A percentile compares a stretch with the other conserved stretches of the same genome.
Evolutionary conservation across 768 basidiomycete species (phyloP).

Genomic region (Lentinula aciculospora): DNA sequence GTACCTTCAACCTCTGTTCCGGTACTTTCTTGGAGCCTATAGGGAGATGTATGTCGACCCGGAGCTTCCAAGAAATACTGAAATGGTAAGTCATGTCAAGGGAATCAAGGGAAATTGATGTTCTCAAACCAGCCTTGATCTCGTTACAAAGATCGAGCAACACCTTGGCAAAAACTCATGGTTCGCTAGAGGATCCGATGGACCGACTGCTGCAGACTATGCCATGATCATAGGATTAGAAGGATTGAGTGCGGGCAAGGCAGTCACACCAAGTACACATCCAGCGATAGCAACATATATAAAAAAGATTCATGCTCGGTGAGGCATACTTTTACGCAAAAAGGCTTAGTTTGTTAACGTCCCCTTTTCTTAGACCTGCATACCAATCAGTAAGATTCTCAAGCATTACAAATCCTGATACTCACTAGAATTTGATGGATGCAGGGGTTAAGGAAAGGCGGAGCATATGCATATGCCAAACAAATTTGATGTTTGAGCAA

Average conservation of each 20-base stretch:
- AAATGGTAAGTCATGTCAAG: not conserved
- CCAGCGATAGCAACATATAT: not conserved
- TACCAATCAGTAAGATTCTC: not conserved
- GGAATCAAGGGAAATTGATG: too few relatives aligned
- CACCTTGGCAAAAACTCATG: slow-evolving; percentile 1
- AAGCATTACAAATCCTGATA: not conserved
- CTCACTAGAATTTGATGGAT: not conserved
- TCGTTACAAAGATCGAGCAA: not conserved
- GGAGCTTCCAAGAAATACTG: not conserved
- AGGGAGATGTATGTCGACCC: not conserved
- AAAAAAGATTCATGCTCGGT: slow-evolving; percentile 3
- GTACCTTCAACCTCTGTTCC: not conserved
- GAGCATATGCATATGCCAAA: not conserved
- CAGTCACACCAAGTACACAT: not conserved
- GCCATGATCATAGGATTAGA: slow-evolving; percentile 2
- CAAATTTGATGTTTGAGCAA: not conserved
- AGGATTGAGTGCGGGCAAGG: not conserved
- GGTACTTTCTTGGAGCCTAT: not conserved
- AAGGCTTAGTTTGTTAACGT: too few relatives aligned
- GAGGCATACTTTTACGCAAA: not conserved
- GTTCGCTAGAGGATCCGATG: slow-evolving; percentile 4
- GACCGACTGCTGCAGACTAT: slow-evolving; percentile 1
- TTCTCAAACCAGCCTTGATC: not conserved
- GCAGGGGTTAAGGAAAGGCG: not conserved
- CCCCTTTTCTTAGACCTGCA: not conserved